A percentile compares a stretch with the other conserved stretches of the same genome.
phyloP scores from a whole-genome alignment of 202 grass and related monocot genomes.

The Saccharum hybrid region DNA sequence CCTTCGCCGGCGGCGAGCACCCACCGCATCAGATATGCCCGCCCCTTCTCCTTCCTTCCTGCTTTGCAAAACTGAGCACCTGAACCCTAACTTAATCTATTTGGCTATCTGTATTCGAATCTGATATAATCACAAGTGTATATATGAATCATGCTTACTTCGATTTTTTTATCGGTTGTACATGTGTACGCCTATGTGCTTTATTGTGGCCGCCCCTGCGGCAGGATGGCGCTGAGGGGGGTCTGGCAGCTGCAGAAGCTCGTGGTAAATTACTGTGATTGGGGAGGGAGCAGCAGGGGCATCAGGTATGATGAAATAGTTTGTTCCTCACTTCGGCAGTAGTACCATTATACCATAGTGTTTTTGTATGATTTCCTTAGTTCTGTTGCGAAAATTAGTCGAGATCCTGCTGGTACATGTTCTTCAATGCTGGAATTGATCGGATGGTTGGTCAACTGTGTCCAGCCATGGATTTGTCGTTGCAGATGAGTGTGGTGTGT shows the following conservation, averaged over 20 bases:
- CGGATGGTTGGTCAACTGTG: neutral
- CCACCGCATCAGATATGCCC: neutral
- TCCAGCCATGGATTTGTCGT: neutral
- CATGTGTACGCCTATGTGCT: neutral
- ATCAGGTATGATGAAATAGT: constrained; percentile 73
- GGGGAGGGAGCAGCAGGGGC: constrained; percentile 91
- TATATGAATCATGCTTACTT: neutral
- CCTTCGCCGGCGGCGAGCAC: neutral
- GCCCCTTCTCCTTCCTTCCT: neutral
- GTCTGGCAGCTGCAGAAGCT: constrained; percentile 95
- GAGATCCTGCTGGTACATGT: constrained; percentile 19
- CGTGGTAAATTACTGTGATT: constrained; percentile 83
- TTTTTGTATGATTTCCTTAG: neutral
- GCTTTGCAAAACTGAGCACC: neutral
- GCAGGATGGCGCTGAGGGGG: constrained; percentile 75
- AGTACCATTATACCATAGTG: neutral
- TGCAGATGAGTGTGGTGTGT: neutral
- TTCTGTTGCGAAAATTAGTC: neutral
- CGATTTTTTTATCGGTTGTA: neutral
- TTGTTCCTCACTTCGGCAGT: neutral
- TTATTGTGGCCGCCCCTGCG: neutral
- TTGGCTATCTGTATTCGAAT: neutral
- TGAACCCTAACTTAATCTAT: neutral
- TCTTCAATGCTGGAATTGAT: neutral
- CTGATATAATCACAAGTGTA: neutral